Percentiles rank a stretch among this genome's conserved stretches.
phyloP scores from a whole-genome alignment of 176 grass and related monocot species.

The Phyllostachys edulis region DNA sequence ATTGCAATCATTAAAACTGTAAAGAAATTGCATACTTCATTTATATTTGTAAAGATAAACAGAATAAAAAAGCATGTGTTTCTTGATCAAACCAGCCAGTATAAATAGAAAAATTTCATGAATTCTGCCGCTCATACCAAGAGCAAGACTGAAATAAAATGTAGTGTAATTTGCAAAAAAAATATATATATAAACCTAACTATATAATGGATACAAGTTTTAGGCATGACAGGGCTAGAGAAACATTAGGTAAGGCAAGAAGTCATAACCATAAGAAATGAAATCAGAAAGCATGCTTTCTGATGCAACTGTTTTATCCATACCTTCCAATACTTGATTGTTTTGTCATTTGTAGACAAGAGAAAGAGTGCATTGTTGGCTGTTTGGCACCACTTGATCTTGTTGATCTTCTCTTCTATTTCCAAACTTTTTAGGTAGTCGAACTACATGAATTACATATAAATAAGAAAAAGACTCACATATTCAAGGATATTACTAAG shows the following conservation, averaged over 20 bases:
- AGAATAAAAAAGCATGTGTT: not conserved
- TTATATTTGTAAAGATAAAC: not conserved
- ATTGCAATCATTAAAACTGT: constrained; percentile 8
- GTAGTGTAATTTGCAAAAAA: not conserved
- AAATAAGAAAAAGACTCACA: constrained; percentile 25
- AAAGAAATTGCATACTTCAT: constrained; percentile 24
- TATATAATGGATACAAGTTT: constrained; percentile 21
- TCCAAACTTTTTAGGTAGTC: constrained; percentile 98
- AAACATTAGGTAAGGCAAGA: not conserved
- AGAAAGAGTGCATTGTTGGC: constrained; percentile 72
- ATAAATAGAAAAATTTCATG: not conserved
- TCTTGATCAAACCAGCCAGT: not conserved
- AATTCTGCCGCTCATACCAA: not conserved
- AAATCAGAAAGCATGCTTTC: constrained; percentile 19
- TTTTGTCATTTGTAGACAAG: constrained; percentile 94
- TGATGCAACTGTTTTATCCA: constrained; percentile 15
- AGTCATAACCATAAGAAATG: constrained; percentile 4
- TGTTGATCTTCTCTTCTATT: constrained; percentile 97
- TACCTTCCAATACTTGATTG: constrained; percentile 97
- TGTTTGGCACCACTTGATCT: constrained; percentile 85
- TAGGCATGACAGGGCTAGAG: not conserved
- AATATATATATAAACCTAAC: constrained; percentile 16
- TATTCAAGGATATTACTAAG: not conserved
- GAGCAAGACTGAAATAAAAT: not conserved
- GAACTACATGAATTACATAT: constrained; percentile 59